Base-by-base conservation (phyloP, 2,329 filamentous ascomycete species). In the Volutella citrinella region DNA sequence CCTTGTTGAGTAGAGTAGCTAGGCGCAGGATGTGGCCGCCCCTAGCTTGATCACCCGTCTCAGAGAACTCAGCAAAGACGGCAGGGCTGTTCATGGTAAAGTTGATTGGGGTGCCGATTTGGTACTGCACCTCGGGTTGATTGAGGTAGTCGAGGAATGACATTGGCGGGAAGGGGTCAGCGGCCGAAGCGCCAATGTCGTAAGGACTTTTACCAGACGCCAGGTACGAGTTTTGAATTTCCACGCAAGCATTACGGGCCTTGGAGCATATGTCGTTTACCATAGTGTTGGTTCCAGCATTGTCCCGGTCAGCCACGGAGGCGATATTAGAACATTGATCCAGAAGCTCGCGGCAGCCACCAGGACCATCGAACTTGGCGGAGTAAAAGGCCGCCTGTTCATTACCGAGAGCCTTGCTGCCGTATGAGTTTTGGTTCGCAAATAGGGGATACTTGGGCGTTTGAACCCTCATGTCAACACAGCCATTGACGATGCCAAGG, bases 401-500 rank as follows among this genome's bases (percentile, higher is more conserved):
- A 7, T 72, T 62, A 27, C 70, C 68, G 43, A 85, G 71, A 4
- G 73, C 66, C 42, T 75, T 52, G 36, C 84, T 70, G 8, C 71
- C 76, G 52, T 85, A 89, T 0, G 80, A 78, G 53, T 85, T 86
- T 52, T 78, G 76, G 37, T 69, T 68, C 9, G 76, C 74, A 55
- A 81, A 82, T 7, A 59, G 52, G 2, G 77, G 70, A 43, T 76
- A 79, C 46, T 62, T 75, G 4, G 74, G 72, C 5, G 66, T 65
- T 59, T 87, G 80, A 2, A 79, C 67, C 19, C 78, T 55, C 46
- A 75, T 69, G 51, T 89, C 85, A 21, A 88, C 65, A 44, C 82
- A 77, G 10, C 82, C 84, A 55, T 88, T 86, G 38, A 87, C 66
- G 38, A 89, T 83, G 15, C 83, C 82, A 0, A 88, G 59, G 1